phyloP scores from a whole-genome alignment of 805 yeast species.

The Cyberlindnera mycetangii region DNA sequence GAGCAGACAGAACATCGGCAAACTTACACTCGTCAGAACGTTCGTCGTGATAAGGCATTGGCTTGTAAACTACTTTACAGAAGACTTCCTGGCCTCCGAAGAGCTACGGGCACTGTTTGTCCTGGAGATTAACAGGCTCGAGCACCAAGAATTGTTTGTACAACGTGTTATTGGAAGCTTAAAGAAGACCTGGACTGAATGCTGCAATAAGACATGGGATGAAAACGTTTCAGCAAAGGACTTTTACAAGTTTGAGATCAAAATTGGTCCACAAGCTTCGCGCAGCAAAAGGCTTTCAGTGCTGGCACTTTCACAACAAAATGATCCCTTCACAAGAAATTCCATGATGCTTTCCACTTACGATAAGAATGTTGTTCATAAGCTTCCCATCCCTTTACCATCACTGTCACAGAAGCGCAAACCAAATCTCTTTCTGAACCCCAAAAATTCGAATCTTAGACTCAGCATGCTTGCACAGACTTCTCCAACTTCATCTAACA shows the following conservation, averaged over 20 bases:
- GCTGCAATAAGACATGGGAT: constrained; percentile 30
- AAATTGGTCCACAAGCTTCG: constrained; percentile 28
- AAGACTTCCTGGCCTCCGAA: constrained; percentile 65
- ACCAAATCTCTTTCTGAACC: constrained; percentile 22
- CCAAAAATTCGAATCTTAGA: constrained; percentile 27
- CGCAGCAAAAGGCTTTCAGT: constrained; percentile 34
- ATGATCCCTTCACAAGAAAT: constrained; percentile 39
- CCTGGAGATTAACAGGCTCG: constrained; percentile 31
- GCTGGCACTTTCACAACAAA: constrained; percentile 36
- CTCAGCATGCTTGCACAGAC: constrained; percentile 12
- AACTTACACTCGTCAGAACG: constrained; percentile 69
- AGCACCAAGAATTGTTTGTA: constrained; percentile 26
- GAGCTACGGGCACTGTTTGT: constrained; percentile 46
- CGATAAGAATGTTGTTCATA: constrained; percentile 22
- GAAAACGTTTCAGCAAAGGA: constrained; percentile 29
- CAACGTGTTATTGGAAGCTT: constrained; percentile 41
- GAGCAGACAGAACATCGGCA: constrained; percentile 47
- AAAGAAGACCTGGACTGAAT: constrained; percentile 47
- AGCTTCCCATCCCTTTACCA: constrained; percentile 21
- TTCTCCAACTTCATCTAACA: constrained; percentile 4
- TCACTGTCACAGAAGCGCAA: constrained; percentile 12
- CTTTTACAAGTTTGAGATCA: constrained; percentile 22
- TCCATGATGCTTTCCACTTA: constrained; percentile 36
- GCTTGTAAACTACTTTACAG: constrained; percentile 81
- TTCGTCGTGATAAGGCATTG: constrained; percentile 89